Base-by-base conservation (phyloP, 306 rosid species). In the Herpetospermum pedunculosum region DNA sequence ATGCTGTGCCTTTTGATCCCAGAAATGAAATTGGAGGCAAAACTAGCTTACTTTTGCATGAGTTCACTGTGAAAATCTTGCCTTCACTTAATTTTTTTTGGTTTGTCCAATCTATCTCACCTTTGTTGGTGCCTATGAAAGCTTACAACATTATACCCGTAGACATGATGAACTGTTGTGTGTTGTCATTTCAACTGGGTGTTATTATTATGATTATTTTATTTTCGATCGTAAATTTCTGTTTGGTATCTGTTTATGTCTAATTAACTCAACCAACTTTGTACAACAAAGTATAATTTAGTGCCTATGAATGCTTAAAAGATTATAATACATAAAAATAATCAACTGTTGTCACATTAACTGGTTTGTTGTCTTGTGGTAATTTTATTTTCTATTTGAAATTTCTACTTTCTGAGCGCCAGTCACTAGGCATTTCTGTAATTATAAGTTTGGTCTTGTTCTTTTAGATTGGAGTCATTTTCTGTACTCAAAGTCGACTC, bases 201-300 rank as follows among this genome's bases (percentile, higher is more conserved):
- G 64, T 57, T 57, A 29, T 50, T 57, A 13, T 57, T 11, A 5
- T 57, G 38, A 28, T 57, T 57, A 1, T 57, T 57, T 25, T 57
- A 85, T 86, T 78, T 82, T 80, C 69, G 75, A 72, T 53, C 52
- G 58, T 32, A 30, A 59, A 59, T 59, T 59, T 30, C 68, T 32
- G 68, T 30, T 58, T 28, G 38, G 19, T 58, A 53, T 29, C 38
- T 58, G 65, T 58, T 26, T 26, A 29, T 58, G 40, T 13, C 59
- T n/a, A 53, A 19, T 19, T 19, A 19, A n/a, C 57, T 50, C 19
- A 50, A 50, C 25, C 57, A 57, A 48, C 53, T 48, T 48, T 48
- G 53, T 48, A 18, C 53, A 4, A 48, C 53, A 18, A 16, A 48
- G 53, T 48, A 18, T 50, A 18, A 50, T 50, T 50, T 50, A 19